Evolutionary conservation across 306 rosid genomes (phyloP).

Genomic region (Mucuna pruriens): DNA sequence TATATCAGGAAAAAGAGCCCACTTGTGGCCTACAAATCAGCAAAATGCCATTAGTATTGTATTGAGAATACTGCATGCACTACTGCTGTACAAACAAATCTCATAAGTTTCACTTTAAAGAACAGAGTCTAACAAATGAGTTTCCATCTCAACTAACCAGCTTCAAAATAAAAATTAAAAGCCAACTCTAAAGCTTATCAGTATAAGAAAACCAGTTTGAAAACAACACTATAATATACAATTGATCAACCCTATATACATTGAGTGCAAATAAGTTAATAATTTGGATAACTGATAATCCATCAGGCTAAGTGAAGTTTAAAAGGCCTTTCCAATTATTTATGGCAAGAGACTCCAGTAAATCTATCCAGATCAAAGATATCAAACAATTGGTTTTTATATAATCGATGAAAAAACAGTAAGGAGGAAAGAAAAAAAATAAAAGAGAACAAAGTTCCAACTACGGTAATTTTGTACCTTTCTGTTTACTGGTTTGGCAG

Average conservation of each 20-base stretch:
- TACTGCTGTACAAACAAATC: neutral
- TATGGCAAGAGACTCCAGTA: constrained; percentile 8
- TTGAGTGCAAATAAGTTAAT: neutral
- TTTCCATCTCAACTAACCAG: constrained; percentile 9
- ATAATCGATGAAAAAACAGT: neutral
- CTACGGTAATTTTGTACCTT: neutral
- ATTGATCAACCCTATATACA: neutral
- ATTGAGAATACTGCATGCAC: neutral
- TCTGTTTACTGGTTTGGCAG: neutral
- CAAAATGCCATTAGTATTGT: neutral
- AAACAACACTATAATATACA: constrained; percentile 6
- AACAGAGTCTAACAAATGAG: constrained; percentile 9
- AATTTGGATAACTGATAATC: constrained; percentile 23
- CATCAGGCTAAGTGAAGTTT: constrained; percentile 14
- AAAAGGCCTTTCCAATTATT: neutral
- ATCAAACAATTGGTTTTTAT: neutral
- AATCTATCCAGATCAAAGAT: constrained; percentile 7
- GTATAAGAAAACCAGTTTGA: neutral
- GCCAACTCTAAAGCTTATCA: neutral
- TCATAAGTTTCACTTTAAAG: neutral
- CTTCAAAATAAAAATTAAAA: constrained; percentile 18
- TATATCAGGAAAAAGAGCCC: neutral
- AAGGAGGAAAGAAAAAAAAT: neutral
- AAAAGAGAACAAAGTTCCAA: neutral
- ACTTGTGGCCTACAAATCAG: neutral